A percentile compares a stretch with the other conserved stretches of the same genome.
These are phyloP conservation scores for Cyclocybe cylindracea DNA, from an alignment of 768 basidiomycete species.

Conservation along the genomic window DNA sequence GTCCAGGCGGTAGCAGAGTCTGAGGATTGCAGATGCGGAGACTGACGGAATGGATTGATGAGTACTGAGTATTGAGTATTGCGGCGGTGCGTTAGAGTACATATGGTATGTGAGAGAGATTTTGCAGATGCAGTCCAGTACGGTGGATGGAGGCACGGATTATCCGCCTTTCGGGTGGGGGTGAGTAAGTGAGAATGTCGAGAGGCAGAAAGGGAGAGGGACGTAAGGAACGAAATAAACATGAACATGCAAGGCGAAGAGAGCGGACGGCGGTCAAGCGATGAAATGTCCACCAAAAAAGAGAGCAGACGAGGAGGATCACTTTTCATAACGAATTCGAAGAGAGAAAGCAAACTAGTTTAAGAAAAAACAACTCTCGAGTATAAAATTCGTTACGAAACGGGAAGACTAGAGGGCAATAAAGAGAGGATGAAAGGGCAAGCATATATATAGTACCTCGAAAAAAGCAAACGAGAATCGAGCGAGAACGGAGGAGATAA, in stretches of 20 bases:
- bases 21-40: not conserved
- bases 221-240: slow-evolving; percentile 5
- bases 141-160: slow-evolving; percentile 13
- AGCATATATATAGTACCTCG: slow-evolving; percentile 33
- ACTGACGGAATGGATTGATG: not conserved
- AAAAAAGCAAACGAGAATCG: slow-evolving; percentile 20
- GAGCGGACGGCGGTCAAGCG: slow-evolving; percentile 22
- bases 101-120: slow-evolving; percentile 17
- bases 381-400: slow-evolving; percentile 19
- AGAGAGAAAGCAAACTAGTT: slow-evolving; percentile 11
- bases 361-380: slow-evolving; percentile 12
- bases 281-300: slow-evolving; percentile 14
- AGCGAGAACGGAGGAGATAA: slow-evolving; percentile 32
- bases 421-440: slow-evolving; percentile 35
- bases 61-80: slow-evolving; percentile 3
- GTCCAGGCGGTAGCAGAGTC: not conserved
- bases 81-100: slow-evolving; percentile 19
- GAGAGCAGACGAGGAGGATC: not conserved
- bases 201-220: slow-evolving; percentile 2
- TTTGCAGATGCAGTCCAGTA: slow-evolving; percentile 20
- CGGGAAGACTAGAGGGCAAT: slow-evolving; percentile 25
- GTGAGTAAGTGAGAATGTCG: not conserved
- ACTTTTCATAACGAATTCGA: slow-evolving; percentile 4
- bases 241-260: slow-evolving; percentile 14
- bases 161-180: slow-evolving; percentile 16